These are phyloP conservation scores for Penicillium verhagenii DNA, from an alignment of 495 filamentous ascomycete genomes.

Conservation along the genomic window DNA sequence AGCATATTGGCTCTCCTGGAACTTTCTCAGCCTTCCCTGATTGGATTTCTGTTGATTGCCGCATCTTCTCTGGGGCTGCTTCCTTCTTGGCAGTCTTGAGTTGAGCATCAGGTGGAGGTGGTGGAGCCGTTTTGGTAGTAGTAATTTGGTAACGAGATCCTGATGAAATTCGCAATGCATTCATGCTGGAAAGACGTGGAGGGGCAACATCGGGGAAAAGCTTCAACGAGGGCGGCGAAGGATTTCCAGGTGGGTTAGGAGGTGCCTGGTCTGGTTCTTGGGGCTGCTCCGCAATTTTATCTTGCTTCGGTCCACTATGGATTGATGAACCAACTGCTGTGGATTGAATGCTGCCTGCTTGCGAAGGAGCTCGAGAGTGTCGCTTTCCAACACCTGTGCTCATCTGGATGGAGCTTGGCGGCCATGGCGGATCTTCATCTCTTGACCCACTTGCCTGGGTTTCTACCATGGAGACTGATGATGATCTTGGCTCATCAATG, in stretches of 20 bases:
- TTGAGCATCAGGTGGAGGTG: neutral
- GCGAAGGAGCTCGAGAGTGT: neutral
- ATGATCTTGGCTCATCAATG: neutral
- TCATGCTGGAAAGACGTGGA: slow-evolving; percentile 34
- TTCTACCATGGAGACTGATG: slow-evolving; percentile 6
- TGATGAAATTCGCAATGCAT: slow-evolving; percentile 27
- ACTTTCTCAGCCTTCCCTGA: neutral
- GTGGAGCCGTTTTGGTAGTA: slow-evolving; percentile 9
- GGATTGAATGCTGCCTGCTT: neutral
- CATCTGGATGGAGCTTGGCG: slow-evolving; percentile 11
- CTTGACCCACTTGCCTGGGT: slow-evolving; percentile 6
- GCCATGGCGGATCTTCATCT: slow-evolving; percentile 6
- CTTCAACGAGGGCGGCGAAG: slow-evolving; percentile 31
- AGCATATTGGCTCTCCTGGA: slow-evolving; percentile 3
- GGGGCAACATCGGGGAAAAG: slow-evolving; percentile 40
- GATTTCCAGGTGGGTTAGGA: slow-evolving; percentile 11
- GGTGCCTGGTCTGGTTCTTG: slow-evolving; percentile 6
- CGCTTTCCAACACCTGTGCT: slow-evolving; percentile 3
- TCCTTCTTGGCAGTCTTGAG: neutral
- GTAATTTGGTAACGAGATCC: slow-evolving; percentile 20
- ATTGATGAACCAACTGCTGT: neutral
- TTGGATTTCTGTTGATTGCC: neutral
- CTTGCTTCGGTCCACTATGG: slow-evolving; percentile 3
- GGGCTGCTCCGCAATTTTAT: neutral
- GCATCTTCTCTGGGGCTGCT: neutral